Percentiles rank a stretch among this genome's conserved stretches.
These are phyloP conservation scores for Camelina neglecta DNA, from an alignment of 345 rosid genomes.

Conservation along the genomic window DNA sequence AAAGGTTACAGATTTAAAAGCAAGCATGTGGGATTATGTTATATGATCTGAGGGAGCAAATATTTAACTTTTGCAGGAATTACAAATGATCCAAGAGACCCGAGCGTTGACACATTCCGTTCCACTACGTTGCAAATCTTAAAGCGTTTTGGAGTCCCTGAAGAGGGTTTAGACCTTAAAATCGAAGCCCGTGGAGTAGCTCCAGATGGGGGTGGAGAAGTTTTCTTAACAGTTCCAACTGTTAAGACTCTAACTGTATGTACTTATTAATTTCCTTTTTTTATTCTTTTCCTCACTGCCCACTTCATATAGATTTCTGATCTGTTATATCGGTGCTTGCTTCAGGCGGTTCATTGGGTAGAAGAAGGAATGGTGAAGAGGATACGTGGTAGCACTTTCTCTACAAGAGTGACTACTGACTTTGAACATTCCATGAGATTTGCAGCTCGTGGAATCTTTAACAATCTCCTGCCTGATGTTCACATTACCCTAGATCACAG, in stretches of 20 bases:
- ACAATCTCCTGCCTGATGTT: slow-evolving; percentile 88
- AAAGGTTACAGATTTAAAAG: neutral
- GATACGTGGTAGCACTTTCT: slow-evolving; percentile 86
- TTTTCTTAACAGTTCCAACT: slow-evolving; percentile 65
- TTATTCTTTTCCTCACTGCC: slow-evolving; percentile 10
- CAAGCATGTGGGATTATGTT: neutral
- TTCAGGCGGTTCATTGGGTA: slow-evolving; percentile 75
- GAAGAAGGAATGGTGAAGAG: slow-evolving; percentile 94
- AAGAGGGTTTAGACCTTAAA: slow-evolving; percentile 76
- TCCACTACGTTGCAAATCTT: slow-evolving; percentile 63
- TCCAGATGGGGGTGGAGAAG: slow-evolving; percentile 88
- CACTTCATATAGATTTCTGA: slow-evolving; percentile 10
- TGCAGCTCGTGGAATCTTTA: slow-evolving; percentile 91
- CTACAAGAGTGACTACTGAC: slow-evolving; percentile 70
- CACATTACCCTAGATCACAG: slow-evolving; percentile 74
- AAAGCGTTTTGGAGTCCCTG: slow-evolving; percentile 64
- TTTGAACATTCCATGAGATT: slow-evolving; percentile 79
- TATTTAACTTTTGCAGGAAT: slow-evolving; percentile 59
- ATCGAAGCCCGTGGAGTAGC: slow-evolving; percentile 80
- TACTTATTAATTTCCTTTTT: neutral
- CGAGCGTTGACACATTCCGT: slow-evolving; percentile 76
- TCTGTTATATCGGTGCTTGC: slow-evolving; percentile 31
- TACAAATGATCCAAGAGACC: slow-evolving; percentile 83
- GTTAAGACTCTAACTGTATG: slow-evolving; percentile 60
- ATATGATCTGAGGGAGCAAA: slow-evolving; percentile 8